A percentile compares a stretch with the other conserved stretches of the same genome.
Evolutionary conservation across 192 early-diverging fungal species (phyloP).

Genomic region (Coemansia guatemalensis): DNA sequence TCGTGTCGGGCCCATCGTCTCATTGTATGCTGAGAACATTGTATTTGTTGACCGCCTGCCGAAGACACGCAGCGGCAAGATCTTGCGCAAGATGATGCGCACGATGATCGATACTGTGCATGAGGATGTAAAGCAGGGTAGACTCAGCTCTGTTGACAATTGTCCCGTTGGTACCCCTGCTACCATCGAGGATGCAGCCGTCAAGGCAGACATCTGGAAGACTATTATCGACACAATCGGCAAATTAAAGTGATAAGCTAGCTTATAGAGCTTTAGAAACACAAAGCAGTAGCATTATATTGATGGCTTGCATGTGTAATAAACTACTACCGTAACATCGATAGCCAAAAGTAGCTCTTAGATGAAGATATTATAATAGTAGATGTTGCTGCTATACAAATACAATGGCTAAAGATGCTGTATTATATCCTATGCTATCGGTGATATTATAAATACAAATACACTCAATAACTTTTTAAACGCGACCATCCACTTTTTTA

Average conservation of each 20-base stretch:
- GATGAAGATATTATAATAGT: background rate
- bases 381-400: background rate
- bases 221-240: slow-evolving; percentile 12
- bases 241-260: background rate
- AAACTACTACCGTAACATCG: background rate
- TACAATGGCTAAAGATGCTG: too few species aligned
- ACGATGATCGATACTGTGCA: slow-evolving; percentile 67
- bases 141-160: slow-evolving; percentile 2
- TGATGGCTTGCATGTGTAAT: background rate
- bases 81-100: slow-evolving; percentile 74
- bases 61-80: slow-evolving; percentile 85
- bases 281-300: background rate
- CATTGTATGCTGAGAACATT: slow-evolving; percentile 67
- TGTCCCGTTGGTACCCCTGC: slow-evolving; percentile 62
- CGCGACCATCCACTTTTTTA: background rate
- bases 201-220: slow-evolving; percentile 53
- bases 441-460: background rate
- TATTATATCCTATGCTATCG: too few species aligned
- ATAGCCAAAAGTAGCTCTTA: background rate
- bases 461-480: background rate
- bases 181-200: slow-evolving; percentile 78
- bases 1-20: slow-evolving; percentile 81
- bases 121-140: slow-evolving; percentile 29
- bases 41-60: slow-evolving; percentile 68
- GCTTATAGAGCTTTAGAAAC: background rate